Evolutionary conservation across 2,329 filamentous ascomycete genomes (phyloP).

Genomic region (Cryphonectria nitschkei): DNA sequence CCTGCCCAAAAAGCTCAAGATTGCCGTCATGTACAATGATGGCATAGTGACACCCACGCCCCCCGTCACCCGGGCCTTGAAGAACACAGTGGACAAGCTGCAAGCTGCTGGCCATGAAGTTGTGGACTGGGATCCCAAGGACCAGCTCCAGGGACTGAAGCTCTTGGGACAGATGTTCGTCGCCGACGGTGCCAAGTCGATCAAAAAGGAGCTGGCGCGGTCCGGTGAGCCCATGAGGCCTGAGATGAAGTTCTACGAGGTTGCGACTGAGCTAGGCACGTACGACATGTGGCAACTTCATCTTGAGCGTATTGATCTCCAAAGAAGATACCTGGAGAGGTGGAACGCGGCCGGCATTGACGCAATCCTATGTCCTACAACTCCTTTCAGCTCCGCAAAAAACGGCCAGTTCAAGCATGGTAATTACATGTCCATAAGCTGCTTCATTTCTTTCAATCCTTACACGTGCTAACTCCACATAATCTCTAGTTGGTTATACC

Average conservation of each 20-base stretch:
- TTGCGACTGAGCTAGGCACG: slow-evolving; percentile 44
- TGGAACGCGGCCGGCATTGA: slow-evolving; percentile 54
- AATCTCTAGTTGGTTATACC: slow-evolving; percentile 47
- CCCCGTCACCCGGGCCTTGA: slow-evolving; percentile 62
- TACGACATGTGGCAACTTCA: slow-evolving; percentile 54
- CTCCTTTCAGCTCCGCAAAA: slow-evolving; percentile 48
- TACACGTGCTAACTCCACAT: background rate
- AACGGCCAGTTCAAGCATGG: slow-evolving; percentile 49
- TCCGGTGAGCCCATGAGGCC: slow-evolving; percentile 48
- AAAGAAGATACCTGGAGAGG: slow-evolving; percentile 50
- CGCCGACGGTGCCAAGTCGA: slow-evolving; percentile 50
- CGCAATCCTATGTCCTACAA: slow-evolving; percentile 63
- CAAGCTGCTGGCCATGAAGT: slow-evolving; percentile 53
- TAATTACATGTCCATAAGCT: slow-evolving; percentile 32
- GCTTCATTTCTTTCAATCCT: background rate
- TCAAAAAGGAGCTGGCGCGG: slow-evolving; percentile 43
- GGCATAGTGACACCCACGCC: slow-evolving; percentile 68
- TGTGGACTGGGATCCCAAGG: slow-evolving; percentile 52
- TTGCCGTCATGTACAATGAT: slow-evolving; percentile 69
- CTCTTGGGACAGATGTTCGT: slow-evolving; percentile 52
- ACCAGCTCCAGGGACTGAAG: slow-evolving; percentile 43
- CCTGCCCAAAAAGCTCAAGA: slow-evolving; percentile 48
- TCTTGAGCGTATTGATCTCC: slow-evolving; percentile 48
- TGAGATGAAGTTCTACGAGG: slow-evolving; percentile 42
- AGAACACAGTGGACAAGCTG: slow-evolving; percentile 48